phyloP scores from a whole-genome alignment of 192 early-diverging fungal species.

The Linnemannia elongata region DNA sequence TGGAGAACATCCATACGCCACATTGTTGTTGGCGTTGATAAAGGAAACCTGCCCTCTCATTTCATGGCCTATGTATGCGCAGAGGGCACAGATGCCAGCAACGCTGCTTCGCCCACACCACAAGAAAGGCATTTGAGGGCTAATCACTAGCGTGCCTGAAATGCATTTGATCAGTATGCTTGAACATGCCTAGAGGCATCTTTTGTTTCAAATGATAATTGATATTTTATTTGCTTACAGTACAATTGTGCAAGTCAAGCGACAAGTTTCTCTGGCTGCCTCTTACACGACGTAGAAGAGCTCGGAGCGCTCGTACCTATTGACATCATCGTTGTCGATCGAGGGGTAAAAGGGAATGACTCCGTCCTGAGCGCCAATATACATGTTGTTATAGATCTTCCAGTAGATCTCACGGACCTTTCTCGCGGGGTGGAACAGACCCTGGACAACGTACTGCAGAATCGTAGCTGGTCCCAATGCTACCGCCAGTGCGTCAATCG shows the following conservation, averaged over 20 bases:
- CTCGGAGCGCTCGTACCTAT: conserved; percentile 86
- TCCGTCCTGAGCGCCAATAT: conserved; percentile 91
- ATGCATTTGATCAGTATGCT: no score
- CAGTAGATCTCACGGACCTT: conserved; percentile 98
- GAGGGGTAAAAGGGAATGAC: conserved; percentile 94
- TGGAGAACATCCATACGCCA: no score
- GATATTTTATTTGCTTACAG: background rate
- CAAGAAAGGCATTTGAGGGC: no score
- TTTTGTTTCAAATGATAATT: background rate
- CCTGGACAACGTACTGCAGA: conserved; percentile 88
- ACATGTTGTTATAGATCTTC: conserved; percentile 98
- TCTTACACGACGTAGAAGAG: conserved; percentile 74
- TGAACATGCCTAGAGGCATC: no score
- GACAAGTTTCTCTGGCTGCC: background rate
- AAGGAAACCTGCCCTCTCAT: no score
- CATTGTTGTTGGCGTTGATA: no score
- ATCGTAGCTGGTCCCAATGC: conserved; percentile 89
- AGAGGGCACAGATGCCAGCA: no score
- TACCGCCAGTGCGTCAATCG: conserved; percentile 93
- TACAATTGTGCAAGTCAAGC: background rate
- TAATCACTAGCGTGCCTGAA: no score
- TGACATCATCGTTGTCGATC: conserved; percentile 84
- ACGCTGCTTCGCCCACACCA: no score
- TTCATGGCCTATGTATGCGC: no score
- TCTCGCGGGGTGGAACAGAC: conserved; percentile 97